phyloP scores from a whole-genome alignment of 2,329 filamentous ascomycete species.

The Colletotrichum tropicale region DNA sequence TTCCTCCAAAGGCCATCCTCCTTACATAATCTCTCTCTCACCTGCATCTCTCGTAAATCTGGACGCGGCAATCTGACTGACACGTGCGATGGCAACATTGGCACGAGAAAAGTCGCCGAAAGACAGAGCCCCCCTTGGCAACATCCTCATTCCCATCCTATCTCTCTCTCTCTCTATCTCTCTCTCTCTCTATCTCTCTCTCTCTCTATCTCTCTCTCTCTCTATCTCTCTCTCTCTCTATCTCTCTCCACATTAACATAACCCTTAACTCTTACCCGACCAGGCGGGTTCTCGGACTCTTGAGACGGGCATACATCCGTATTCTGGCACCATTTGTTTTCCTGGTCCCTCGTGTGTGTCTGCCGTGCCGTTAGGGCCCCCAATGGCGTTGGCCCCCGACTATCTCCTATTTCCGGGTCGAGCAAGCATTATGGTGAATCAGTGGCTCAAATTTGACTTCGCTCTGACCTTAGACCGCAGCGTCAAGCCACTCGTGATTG shows the following conservation, averaged over 20 bases:
- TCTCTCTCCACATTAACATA: neutral
- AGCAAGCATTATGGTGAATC: neutral
- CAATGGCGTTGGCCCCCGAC: neutral
- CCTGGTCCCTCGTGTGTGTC: neutral
- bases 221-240: neutral
- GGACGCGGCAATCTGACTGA: neutral
- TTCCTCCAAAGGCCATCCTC: neutral
- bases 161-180: neutral
- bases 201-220: neutral
- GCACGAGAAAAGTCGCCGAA: neutral
- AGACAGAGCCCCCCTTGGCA: neutral
- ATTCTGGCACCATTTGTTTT: neutral
- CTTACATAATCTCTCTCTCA: neutral
- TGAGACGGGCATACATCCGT: neutral
- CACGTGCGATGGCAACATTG: constrained; percentile 8
- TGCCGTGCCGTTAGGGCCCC: neutral
- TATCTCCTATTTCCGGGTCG: neutral
- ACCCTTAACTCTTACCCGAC: neutral
- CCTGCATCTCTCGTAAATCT: constrained; percentile 20
- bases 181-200: neutral
- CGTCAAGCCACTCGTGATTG: neutral
- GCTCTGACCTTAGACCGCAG: neutral
- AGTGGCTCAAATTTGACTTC: neutral
- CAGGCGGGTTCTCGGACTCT: neutral
- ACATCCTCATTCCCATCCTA: neutral